Evolutionary conservation across 2,329 filamentous ascomycete species (phyloP).

Genomic region (Paecilomyces variotii): DNA sequence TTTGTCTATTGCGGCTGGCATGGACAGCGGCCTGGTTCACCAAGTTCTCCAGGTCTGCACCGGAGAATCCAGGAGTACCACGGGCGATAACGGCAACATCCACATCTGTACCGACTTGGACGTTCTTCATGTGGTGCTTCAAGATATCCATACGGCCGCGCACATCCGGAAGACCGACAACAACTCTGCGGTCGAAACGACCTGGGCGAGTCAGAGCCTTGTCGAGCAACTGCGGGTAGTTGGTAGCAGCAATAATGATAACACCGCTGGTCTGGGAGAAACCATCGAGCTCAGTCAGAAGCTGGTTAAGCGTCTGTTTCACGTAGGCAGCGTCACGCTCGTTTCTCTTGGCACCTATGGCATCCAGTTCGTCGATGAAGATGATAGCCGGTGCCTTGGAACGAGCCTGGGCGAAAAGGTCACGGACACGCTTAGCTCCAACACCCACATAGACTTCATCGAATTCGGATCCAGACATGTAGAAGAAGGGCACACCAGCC

Average conservation of each 20-base stretch:
- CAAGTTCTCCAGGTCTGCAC: constrained; percentile 92
- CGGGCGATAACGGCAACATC: constrained; percentile 77
- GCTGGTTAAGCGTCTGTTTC: constrained; percentile 95
- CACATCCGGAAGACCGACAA: constrained; percentile 83
- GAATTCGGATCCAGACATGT: constrained; percentile 99
- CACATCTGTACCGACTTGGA: constrained; percentile 71
- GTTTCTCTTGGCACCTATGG: constrained; percentile 89
- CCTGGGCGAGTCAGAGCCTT: constrained; percentile 91
- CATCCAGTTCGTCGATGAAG: constrained; percentile 90
- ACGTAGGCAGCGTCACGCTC: constrained; percentile 88
- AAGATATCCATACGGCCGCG: constrained; percentile 87
- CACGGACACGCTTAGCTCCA: constrained; percentile 89
- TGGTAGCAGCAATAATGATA: constrained; percentile 92
- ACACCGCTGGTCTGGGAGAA: constrained; percentile 93
- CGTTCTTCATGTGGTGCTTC: constrained; percentile 86
- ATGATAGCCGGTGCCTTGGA: constrained; percentile 85
- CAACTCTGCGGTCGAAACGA: constrained; percentile 89
- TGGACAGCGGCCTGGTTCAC: constrained; percentile 93
- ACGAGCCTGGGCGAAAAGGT: constrained; percentile 78
- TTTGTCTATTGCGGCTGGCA: constrained; percentile 79
- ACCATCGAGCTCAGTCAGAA: constrained; percentile 92
- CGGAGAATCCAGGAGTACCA: constrained; percentile 84
- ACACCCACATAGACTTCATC: constrained; percentile 98
- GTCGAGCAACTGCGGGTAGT: constrained; percentile 89
- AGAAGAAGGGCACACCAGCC: constrained; percentile 97